A percentile compares a stretch with the other conserved stretches of the same genome.
phyloP scores from a whole-genome alignment of 2,329 filamentous ascomycete genomes.

The Pseudogymnoascus sp. region DNA sequence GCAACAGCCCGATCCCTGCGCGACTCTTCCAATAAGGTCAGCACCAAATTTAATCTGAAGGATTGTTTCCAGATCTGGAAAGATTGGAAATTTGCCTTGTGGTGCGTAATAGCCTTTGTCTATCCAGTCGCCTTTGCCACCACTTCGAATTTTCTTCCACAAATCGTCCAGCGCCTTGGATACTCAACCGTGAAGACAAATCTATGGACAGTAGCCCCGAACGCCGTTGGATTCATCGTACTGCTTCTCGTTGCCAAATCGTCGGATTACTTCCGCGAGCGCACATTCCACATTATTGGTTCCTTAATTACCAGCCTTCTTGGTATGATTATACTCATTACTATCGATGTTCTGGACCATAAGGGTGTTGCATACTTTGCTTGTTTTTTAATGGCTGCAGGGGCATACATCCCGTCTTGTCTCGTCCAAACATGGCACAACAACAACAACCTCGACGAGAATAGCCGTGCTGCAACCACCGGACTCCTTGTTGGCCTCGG shows the following conservation, averaged over 20 bases:
- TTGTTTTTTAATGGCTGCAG: conserved; percentile 40
- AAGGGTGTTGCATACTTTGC: conserved; percentile 44
- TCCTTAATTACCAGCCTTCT: conserved; percentile 34
- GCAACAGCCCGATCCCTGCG: conserved; percentile 39
- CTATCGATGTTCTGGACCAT: conserved; percentile 36
- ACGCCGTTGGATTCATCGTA: conserved; percentile 41
- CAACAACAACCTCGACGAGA: conserved; percentile 47
- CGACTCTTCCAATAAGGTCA: conserved; percentile 37
- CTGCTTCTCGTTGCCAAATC: conserved; percentile 38
- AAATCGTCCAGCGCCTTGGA: conserved; percentile 39
- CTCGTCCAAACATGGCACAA: conserved; percentile 47
- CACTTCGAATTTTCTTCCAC: conserved; percentile 41
- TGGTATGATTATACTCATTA: conserved; percentile 39
- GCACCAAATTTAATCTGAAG: conserved; percentile 33
- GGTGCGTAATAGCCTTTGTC: conserved; percentile 41
- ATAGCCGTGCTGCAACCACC: conserved; percentile 41
- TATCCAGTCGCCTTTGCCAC: conserved; percentile 43
- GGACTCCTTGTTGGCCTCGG: conserved; percentile 42
- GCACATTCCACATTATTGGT: conserved; percentile 40
- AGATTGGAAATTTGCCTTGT: conserved; percentile 36
- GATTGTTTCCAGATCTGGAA: conserved; percentile 39
- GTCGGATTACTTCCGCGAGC: conserved; percentile 39
- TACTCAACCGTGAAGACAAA: conserved; percentile 41
- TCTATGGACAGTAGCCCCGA: conserved; percentile 43
- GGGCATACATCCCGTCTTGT: conserved; percentile 41